Conservation (phyloP, 75 land plant genomes). For the Pinus tabuliformis region DNA sequence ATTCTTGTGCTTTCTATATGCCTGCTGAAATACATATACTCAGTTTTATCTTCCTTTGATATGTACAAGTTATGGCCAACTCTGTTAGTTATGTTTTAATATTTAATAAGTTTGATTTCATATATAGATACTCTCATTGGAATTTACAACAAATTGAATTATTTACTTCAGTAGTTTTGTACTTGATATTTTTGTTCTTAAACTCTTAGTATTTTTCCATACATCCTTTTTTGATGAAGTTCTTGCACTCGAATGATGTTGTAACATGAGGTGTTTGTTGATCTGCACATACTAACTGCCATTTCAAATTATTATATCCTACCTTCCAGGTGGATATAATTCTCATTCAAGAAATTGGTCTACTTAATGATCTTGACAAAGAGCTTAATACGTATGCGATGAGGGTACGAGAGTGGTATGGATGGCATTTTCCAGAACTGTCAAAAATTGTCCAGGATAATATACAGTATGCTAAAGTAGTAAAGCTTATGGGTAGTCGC, state of each 20-base stretch:
- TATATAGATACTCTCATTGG: background rate
- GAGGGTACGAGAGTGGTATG: too few relatives aligned
- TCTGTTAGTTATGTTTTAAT: background rate
- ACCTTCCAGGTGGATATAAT: conserved; percentile 81
- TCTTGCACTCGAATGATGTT: background rate
- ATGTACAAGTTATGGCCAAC: background rate
- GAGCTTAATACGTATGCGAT: conserved; percentile 81
- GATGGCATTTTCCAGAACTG: conserved; percentile 72
- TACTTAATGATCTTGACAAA: conserved; percentile 96
- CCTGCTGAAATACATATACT: background rate
- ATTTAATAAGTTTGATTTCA: background rate
- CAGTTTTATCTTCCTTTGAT: background rate
- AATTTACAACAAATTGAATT: background rate
- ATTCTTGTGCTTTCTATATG: background rate
- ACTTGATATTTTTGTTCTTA: background rate
- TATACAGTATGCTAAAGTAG: conserved; percentile 77
- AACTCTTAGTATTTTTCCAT: background rate
- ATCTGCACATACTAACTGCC: background rate
- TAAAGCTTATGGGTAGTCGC: conserved; percentile 90
- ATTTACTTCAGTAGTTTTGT: background rate
- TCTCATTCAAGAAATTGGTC: conserved; percentile 95
- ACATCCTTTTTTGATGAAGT: background rate
- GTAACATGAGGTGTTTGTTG: background rate
- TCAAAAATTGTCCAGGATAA: conserved; percentile 86
- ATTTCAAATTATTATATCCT: background rate